Evolutionary conservation across 768 basidiomycete species (phyloP).

Genomic region (Trametes villosa): DNA sequence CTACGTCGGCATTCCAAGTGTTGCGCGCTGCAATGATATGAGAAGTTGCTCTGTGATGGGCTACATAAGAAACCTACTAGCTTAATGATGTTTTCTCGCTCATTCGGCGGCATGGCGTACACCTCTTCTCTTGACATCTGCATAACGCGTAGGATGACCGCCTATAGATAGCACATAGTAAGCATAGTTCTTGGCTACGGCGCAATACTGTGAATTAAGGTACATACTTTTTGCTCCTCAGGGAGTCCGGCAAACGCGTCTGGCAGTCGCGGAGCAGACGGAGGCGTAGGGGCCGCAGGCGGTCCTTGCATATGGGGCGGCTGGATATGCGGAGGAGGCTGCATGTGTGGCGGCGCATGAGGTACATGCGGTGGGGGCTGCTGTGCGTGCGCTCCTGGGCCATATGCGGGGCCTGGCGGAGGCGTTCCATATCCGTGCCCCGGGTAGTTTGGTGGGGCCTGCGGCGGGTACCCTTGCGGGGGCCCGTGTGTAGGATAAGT

Average conservation of each 20-base stretch:
- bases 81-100: conserved; percentile 80
- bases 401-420: conserved; percentile 13
- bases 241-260: conserved; percentile 61
- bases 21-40: not conserved
- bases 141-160: conserved; percentile 78
- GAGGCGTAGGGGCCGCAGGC: conserved; percentile 12
- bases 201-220: conserved; percentile 1
- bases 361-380: conserved; percentile 6
- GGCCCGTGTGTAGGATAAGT: conserved; percentile 23
- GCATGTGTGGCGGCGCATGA: conserved; percentile 15
- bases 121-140: conserved; percentile 88
- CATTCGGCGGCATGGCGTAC: conserved; percentile 68
- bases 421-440: conserved; percentile 19
- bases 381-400: conserved; percentile 2
- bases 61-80: conserved; percentile 60
- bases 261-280: conserved; percentile 27
- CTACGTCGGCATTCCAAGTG: not conserved
- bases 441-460: conserved; percentile 9
- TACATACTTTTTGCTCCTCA: conserved; percentile 67
- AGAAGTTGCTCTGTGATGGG: not conserved
- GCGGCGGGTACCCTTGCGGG: conserved; percentile 17
- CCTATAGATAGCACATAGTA: conserved; percentile 42
- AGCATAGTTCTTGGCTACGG: not conserved
- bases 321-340: conserved; percentile 19
- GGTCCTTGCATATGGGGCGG: conserved; percentile 17